Evolutionary conservation across 805 yeast genomes (phyloP).

Genomic region (Saccharomyces jurei): DNA sequence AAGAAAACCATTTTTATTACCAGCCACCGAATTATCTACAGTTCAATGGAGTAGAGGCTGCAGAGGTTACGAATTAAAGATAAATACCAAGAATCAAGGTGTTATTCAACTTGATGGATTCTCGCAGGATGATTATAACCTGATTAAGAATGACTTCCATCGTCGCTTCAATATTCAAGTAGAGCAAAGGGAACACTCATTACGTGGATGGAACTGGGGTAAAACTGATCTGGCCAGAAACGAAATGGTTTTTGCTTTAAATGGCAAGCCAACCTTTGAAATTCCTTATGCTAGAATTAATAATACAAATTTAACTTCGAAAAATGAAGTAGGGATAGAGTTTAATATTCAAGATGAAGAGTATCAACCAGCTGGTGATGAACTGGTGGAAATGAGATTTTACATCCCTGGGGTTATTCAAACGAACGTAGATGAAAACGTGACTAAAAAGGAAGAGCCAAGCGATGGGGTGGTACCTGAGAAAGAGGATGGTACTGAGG

Average conservation of each 20-base stretch:
- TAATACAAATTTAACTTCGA: slow-evolving; percentile 84
- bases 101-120: slow-evolving; percentile 88
- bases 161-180: slow-evolving; percentile 63
- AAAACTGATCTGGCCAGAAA: slow-evolving; percentile 84
- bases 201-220: slow-evolving; percentile 99
- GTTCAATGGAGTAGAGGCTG: slow-evolving; percentile 91
- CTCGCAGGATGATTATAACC: slow-evolving; percentile 71
- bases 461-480: slow-evolving; percentile 13
- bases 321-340: slow-evolving; percentile 89
- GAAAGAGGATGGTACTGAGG: slow-evolving; percentile 9
- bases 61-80: slow-evolving; percentile 80
- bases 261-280: slow-evolving; percentile 86
- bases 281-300: slow-evolving; percentile 72
- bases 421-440: slow-evolving; percentile 39
- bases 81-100: slow-evolving; percentile 83
- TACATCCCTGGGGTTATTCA: slow-evolving; percentile 79
- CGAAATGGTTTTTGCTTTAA: slow-evolving; percentile 78
- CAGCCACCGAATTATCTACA: slow-evolving; percentile 74
- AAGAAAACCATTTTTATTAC: slow-evolving; percentile 73
- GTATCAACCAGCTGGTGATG: slow-evolving; percentile 77
- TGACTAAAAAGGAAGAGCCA: slow-evolving; percentile 21
- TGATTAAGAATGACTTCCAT: slow-evolving; percentile 76
- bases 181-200: slow-evolving; percentile 82
- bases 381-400: slow-evolving; percentile 87
- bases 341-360: slow-evolving; percentile 53